Percentiles rank a stretch among this genome's conserved stretches.
Conservation (phyloP, 352 stramenopile genomes). For the Phytopythium kandeliae region DNA sequence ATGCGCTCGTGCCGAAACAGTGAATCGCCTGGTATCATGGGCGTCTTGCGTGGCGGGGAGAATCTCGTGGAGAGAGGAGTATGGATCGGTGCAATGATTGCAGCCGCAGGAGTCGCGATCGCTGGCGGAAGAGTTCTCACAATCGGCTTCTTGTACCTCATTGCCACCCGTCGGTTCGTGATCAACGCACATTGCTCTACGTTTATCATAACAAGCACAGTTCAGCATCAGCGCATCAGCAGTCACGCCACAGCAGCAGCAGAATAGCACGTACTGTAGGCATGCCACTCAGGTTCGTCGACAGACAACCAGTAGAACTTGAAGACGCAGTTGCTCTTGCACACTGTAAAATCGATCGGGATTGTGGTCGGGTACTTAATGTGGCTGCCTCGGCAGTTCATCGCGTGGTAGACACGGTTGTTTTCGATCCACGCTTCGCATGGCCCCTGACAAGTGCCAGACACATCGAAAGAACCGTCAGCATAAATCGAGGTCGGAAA, state of each 20-base stretch:
- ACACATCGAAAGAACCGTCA: background rate
- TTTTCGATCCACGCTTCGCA: slow-evolving; percentile 29
- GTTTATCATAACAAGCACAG: background rate
- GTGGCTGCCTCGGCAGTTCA: slow-evolving; percentile 20
- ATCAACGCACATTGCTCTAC: slow-evolving; percentile 10
- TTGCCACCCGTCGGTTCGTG: too few species aligned
- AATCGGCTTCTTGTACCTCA: background rate
- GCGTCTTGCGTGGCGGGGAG: background rate
- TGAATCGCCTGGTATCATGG: too few species aligned
- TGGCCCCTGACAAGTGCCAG: slow-evolving; percentile 5
- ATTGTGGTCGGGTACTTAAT: slow-evolving; percentile 20
- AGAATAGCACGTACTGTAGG: slow-evolving; percentile 12
- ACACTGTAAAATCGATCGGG: slow-evolving; percentile 27
- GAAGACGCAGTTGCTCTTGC: slow-evolving; percentile 24
- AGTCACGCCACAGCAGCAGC: background rate
- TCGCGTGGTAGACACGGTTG: slow-evolving; percentile 12
- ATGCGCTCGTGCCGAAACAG: too few species aligned
- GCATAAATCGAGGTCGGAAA: background rate
- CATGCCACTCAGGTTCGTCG: slow-evolving; percentile 20
- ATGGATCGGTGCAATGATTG: too few species aligned
- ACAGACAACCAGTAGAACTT: slow-evolving; percentile 36
- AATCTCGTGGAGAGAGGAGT: background rate
- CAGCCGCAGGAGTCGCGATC: too few species aligned
- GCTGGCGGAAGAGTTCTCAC: background rate
- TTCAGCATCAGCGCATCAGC: background rate